A percentile compares a stretch with the other conserved stretches of the same genome.
These are phyloP conservation scores for Saccharum hybrid DNA, from an alignment of 202 grass and related monocot species.

Conservation along the genomic window DNA sequence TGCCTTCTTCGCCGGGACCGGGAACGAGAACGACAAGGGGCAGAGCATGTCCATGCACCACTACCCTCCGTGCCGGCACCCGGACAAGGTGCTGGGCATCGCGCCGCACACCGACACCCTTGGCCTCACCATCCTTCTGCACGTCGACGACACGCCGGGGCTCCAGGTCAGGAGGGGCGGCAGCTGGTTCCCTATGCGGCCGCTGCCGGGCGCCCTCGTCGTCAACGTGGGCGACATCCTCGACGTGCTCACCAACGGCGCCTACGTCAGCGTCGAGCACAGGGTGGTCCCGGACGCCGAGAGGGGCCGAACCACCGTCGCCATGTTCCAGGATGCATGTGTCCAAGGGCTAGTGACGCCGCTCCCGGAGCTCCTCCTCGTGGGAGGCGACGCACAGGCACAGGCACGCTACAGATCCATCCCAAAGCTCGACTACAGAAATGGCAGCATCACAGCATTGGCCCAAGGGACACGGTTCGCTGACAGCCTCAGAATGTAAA, in stretches of 20 bases:
- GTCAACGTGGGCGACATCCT: constrained; percentile 40
- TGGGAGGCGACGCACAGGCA: background rate
- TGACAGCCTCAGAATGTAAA: background rate
- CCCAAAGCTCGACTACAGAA: background rate
- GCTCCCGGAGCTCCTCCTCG: background rate
- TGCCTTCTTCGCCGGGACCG: background rate
- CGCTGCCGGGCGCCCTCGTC: constrained; percentile 30
- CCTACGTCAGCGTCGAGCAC: background rate
- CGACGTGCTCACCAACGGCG: constrained; percentile 34
- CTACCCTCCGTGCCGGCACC: constrained; percentile 61
- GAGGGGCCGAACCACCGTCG: background rate
- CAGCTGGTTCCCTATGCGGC: constrained; percentile 38
- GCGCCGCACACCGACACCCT: constrained; percentile 51
- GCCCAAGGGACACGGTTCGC: background rate
- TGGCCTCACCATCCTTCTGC: constrained; percentile 48
- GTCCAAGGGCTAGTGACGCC: background rate
- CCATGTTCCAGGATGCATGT: background rate
- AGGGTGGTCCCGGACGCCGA: constrained; percentile 1
- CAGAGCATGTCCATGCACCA: constrained; percentile 44
- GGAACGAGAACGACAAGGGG: background rate
- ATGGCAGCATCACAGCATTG: background rate
- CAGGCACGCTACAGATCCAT: background rate
- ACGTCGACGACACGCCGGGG: constrained; percentile 52
- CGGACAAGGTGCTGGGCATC: constrained; percentile 51
- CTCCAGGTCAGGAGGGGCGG: constrained; percentile 52